Percentiles rank a stretch among this genome's conserved stretches.
Conservation (phyloP, 768 basidiomycete genomes). For the Xerocomellus chrysenteron region DNA sequence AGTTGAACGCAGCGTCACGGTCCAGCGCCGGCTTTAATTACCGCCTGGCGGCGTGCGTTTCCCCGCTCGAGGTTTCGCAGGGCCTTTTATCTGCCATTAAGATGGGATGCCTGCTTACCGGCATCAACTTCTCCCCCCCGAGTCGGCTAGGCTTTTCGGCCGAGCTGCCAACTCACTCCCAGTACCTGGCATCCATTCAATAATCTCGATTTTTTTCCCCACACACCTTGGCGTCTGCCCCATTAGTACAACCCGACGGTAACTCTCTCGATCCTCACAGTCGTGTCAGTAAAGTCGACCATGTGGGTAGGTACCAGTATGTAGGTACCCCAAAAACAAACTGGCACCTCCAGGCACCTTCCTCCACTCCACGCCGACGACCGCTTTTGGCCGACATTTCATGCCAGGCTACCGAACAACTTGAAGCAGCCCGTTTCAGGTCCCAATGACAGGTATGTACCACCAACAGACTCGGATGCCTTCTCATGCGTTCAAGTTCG, state of each 20-base stretch:
- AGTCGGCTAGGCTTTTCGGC: background rate
- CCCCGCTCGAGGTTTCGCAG: slow-evolving; percentile 9
- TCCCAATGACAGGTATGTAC: no score
- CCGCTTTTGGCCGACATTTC: background rate
- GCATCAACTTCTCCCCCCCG: background rate
- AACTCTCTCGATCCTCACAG: background rate
- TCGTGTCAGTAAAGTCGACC: background rate
- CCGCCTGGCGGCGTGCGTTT: background rate
- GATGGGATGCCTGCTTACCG: slow-evolving; percentile 9
- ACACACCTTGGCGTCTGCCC: background rate
- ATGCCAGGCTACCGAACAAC: background rate
- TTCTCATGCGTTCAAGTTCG: background rate
- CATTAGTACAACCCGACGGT: background rate
- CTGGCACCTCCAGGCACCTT: background rate
- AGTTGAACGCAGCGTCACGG: background rate
- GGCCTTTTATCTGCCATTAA: background rate
- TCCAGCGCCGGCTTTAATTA: slow-evolving; percentile 2
- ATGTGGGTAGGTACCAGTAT: background rate
- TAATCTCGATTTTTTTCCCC: background rate
- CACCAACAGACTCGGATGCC: no score
- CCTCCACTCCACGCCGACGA: background rate
- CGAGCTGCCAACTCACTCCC: background rate
- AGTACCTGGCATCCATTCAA: background rate
- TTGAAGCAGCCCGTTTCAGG: background rate
- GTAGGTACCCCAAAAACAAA: background rate